Base-by-base conservation (phyloP, 2,329 filamentous ascomycete species). In the Colletotrichum godetiae region DNA sequence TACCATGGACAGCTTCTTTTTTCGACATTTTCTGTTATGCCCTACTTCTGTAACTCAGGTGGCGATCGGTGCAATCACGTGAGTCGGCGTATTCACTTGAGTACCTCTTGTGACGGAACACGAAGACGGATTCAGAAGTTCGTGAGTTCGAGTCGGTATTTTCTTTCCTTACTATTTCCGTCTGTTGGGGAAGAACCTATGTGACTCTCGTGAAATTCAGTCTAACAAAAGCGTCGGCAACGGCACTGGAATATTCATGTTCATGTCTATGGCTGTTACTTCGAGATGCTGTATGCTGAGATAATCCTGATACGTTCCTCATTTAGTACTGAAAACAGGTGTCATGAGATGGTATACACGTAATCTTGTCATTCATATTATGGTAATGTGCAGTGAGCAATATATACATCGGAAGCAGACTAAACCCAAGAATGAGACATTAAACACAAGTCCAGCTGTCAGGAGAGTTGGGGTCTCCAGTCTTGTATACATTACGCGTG, bases 401-500 rank as follows among this genome's bases (percentile, higher is more conserved):
- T 49, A 49, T 49, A 8, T 22, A 49, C 42, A 49, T n/a, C 42
- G 22, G 42, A 49, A 49, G 42, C 42, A 49, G 8, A 49, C 19
- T 4, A 49, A 49, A 22, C 7, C 19, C 37, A 19, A 49, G 19
- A n/a, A 49, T 10, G 19, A n/a, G 7, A 49, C 42, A 11, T 49
- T 49, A 70, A 10, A 74, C 69, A 35, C 73, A 74, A 6, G 27
- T 65, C 76, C 76, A 77, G 69, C 75, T 76, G 8, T 75, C 72
- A n/a, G 64, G 56, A 6, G 60, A 53, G 27, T 73, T 72, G 15
- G 75, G 56, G 37, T 76, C 62, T 13, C 75, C 75, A 0, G 57
- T 63, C 11, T 76, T 60, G 72, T 81, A 83, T 1, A 77, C 77
- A 63, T 81, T 83, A 22, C 80, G 77, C 8, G 77, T 73, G 2